Base-by-base conservation (phyloP, 805 yeast species). In the Wilhelminamyces savonicus region DNA sequence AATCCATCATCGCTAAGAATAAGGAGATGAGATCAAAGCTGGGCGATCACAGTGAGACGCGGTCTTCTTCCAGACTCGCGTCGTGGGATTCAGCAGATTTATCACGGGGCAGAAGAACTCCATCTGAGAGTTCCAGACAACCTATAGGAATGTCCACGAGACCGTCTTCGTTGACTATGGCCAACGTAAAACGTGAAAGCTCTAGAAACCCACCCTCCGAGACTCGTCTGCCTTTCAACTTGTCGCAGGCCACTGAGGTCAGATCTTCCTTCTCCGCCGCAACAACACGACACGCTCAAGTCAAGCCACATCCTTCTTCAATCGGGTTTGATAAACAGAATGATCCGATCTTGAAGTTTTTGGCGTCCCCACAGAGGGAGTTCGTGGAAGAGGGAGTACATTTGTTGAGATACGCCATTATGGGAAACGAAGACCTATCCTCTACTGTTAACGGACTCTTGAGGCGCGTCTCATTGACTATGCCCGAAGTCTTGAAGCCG, bases 1-100 rank as follows among this genome's bases (percentile, higher is more conserved):
- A 70, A 16, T 44, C 68, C 16, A 69, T 70, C 3, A 54, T 65
- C 18, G 66, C 73, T 3, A 65, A 59, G 30, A 58, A 64, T 43
- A 53, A 59, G 39, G 63, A 62, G 29, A 46, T 68, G 35, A 58
- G 47, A 27, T 27, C 34, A 7, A 47, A 39, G 24, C 52, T 45
- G 34, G 31, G 35, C 18, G 51, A 41, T 21, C 33, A 43, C 3
- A 31, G 41, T 3, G 21, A 21, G 14, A 44, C 59, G 2, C 34
- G 59, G 10, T 46, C 55, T 1, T 27, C 46, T 0, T 43, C 54
- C n/a, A 38, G 53, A 18, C 23, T 30, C 15, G 26, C 21, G 21
- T 28, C 43, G 28, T 12, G 28, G 13, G n/a, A 23, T 13, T 7
- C 20, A 25, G 9, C 24, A n/a, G n/a, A n/a, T n/a, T n/a, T n/a